Conservation (phyloP, 805 yeast genomes). For the Cyberlindnera maritima region DNA sequence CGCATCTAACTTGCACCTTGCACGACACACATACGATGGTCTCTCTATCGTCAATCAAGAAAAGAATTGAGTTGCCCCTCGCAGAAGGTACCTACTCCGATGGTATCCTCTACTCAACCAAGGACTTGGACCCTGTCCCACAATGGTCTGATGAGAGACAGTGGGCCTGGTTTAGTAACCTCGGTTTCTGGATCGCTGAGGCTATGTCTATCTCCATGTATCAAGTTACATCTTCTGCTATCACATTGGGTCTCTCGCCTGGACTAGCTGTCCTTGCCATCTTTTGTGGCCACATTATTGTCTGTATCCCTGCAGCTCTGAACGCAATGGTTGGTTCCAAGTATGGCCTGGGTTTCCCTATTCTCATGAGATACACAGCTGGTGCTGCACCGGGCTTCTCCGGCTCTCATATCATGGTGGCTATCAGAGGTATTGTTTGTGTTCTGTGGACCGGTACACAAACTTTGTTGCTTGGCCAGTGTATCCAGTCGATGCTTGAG, state of each 20-base stretch:
- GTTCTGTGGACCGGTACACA: constrained; percentile 71
- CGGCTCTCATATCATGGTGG: constrained; percentile 30
- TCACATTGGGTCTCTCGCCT: constrained; percentile 60
- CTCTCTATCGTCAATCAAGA: constrained; percentile 1
- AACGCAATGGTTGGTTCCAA: constrained; percentile 30
- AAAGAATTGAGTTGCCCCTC: constrained; percentile 20
- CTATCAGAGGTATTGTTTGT: constrained; percentile 34
- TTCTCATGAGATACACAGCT: constrained; percentile 32
- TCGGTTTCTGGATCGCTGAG: constrained; percentile 67
- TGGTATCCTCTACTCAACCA: constrained; percentile 46
- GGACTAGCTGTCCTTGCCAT: constrained; percentile 37
- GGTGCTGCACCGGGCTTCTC: constrained; percentile 35
- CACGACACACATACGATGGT: constrained; percentile 4
- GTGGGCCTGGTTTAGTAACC: constrained; percentile 55
- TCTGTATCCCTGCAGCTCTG: constrained; percentile 25
- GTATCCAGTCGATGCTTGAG: constrained; percentile 64
- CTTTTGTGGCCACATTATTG: constrained; percentile 28
- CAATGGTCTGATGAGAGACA: constrained; percentile 55
- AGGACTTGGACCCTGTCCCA: constrained; percentile 69
- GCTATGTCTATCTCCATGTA: constrained; percentile 77
- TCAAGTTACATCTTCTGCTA: constrained; percentile 76
- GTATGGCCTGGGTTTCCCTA: constrained; percentile 36
- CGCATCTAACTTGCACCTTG: too few species aligned
- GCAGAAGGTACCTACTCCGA: constrained; percentile 23
- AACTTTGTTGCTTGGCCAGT: constrained; percentile 69